phyloP scores from a whole-genome alignment of 2,329 filamentous ascomycete species.

The Monilinia vaccinii-corymbosi region DNA sequence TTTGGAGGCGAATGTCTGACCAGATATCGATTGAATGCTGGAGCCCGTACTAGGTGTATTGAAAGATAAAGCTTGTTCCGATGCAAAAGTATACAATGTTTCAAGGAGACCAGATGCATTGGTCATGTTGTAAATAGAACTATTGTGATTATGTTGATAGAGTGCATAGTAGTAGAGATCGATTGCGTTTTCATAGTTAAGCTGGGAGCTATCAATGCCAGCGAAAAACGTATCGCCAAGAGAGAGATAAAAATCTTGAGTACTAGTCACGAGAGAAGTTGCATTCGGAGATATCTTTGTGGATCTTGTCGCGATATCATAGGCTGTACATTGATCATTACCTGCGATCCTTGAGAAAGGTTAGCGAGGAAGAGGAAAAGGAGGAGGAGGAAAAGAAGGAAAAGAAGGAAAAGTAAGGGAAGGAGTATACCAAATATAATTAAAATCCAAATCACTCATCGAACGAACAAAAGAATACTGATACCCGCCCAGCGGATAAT shows the following conservation, averaged over 20 bases:
- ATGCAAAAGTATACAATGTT: constrained; percentile 55
- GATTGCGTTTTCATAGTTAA: constrained; percentile 37
- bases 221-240: constrained; percentile 19
- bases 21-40: constrained; percentile 36
- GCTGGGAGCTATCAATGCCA: constrained; percentile 8
- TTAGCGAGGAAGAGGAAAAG: neutral
- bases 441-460: neutral
- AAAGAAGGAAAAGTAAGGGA: too few relatives aligned
- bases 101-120: constrained; percentile 35
- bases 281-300: constrained; percentile 5
- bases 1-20: constrained; percentile 41
- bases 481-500: constrained; percentile 66
- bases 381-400: neutral
- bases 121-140: constrained; percentile 35
- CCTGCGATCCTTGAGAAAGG: constrained; percentile 19
- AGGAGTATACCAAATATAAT: neutral
- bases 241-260: constrained; percentile 19
- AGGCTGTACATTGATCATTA: constrained; percentile 20
- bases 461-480: constrained; percentile 52
- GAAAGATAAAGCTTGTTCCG: constrained; percentile 52
- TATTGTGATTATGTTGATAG: constrained; percentile 46
- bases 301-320: constrained; percentile 10
- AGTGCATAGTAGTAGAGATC: constrained; percentile 51
- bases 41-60: constrained; percentile 50
- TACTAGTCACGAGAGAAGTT: neutral